phyloP scores from a whole-genome alignment of 345 rosid species.

The Noccaea bulbosa region DNA sequence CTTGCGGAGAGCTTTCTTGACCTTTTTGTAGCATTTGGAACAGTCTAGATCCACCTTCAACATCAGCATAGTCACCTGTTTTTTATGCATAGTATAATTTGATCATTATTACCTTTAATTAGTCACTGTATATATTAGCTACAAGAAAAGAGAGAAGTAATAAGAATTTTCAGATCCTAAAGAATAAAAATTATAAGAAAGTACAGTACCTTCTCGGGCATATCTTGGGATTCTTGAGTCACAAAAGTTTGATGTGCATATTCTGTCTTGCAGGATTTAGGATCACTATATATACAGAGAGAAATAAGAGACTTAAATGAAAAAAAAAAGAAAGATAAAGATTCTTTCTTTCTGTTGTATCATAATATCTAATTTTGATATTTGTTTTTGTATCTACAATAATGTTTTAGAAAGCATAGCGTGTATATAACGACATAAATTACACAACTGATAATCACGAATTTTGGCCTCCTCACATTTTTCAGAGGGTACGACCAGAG shows the following conservation, averaged over 20 bases:
- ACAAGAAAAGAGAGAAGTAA: neutral
- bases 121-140: neutral
- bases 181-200: neutral
- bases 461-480: slow-evolving; percentile 18
- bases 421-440: neutral
- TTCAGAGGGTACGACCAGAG: neutral
- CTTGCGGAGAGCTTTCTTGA: slow-evolving; percentile 61
- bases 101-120: slow-evolving; percentile 21
- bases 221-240: slow-evolving; percentile 30
- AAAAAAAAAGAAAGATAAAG: neutral
- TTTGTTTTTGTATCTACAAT: neutral
- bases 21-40: slow-evolving; percentile 62
- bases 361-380: neutral
- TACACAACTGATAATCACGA: slow-evolving; percentile 14
- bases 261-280: slow-evolving; percentile 12
- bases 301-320: neutral
- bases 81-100: slow-evolving; percentile 14
- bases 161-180: slow-evolving; percentile 8
- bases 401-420: slow-evolving; percentile 9
- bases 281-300: slow-evolving; percentile 24
- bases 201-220: slow-evolving; percentile 40
- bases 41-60: slow-evolving; percentile 73
- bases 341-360: too few species aligned
- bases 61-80: slow-evolving; percentile 62
- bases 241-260: slow-evolving; percentile 2